These are phyloP conservation scores for Ustilago trichophora DNA, from an alignment of 1,284 basidiomycete genomes.

Conservation along the genomic window DNA sequence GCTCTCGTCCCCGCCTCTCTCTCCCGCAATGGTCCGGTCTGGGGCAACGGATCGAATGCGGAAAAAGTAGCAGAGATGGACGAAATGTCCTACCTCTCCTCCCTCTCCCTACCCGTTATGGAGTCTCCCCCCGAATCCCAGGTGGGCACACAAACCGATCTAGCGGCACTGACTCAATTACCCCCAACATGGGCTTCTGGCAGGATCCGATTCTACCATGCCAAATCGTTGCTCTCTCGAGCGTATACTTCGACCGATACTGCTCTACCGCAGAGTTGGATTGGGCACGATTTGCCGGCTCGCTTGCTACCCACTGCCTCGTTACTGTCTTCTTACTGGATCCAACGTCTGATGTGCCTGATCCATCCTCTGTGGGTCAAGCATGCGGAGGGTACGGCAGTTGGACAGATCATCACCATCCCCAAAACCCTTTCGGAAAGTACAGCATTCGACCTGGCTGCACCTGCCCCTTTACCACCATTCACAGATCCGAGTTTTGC, in stretches of 20 bases:
- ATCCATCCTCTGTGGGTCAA: conserved; percentile 34
- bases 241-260: conserved; percentile 32
- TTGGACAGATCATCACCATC: not conserved
- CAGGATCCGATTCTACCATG: conserved; percentile 20
- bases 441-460: conserved; percentile 35
- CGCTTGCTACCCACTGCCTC: conserved; percentile 55
- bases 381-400: not conserved
- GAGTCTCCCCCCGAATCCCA: conserved; percentile 3
- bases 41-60: not conserved
- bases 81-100: conserved; percentile 32
- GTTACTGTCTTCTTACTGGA: not conserved
- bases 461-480: conserved; percentile 27
- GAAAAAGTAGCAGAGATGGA: conserved; percentile 13
- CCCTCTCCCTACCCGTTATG: conserved; percentile 34
- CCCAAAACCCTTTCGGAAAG: no score
- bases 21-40: not conserved
- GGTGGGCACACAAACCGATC: conserved; percentile 4
- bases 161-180: conserved; percentile 1
- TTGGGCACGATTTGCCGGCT: conserved; percentile 67
- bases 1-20: conserved; percentile 23
- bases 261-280: conserved; percentile 63
- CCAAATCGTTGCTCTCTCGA: conserved; percentile 38
- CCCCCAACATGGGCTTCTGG: conserved; percentile 36
- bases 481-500: conserved; percentile 46
- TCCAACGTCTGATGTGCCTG: not conserved